These are phyloP conservation scores for Pseudohalonectria lignicola DNA, from an alignment of 2,329 filamentous ascomycete species.

Conservation along the genomic window DNA sequence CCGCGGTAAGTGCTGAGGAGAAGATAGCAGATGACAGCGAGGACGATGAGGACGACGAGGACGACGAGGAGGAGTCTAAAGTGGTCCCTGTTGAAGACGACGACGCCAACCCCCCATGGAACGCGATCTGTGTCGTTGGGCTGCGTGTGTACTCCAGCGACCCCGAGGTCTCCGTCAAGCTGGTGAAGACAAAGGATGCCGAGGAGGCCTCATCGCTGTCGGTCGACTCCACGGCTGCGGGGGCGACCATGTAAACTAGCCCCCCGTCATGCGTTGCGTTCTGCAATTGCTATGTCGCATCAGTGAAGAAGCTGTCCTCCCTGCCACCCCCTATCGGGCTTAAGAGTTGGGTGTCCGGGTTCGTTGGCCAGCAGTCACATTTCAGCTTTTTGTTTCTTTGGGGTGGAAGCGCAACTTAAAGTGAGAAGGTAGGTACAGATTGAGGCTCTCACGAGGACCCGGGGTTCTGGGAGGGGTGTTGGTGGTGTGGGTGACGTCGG, in stretches of 20 bases:
- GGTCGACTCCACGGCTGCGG: constrained; percentile 15
- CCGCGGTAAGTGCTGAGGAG: constrained; percentile 7
- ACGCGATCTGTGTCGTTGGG: constrained; percentile 26
- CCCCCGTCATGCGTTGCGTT: too few species aligned
- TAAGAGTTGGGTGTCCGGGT: too few species aligned
- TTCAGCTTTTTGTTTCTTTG: too few species aligned
- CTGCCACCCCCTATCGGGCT: too few species aligned
- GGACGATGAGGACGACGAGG: constrained; percentile 2
- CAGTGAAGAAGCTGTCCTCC: too few species aligned
- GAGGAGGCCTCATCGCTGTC: constrained; percentile 18
- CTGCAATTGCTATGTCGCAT: too few species aligned
- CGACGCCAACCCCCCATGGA: constrained; percentile 20
- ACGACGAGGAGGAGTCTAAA: constrained; percentile 2
- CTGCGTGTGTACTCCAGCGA: constrained; percentile 26
- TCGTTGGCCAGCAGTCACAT: too few species aligned
- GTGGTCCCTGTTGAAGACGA: neutral
- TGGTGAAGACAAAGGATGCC: constrained; percentile 19
- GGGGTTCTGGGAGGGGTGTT: too few species aligned
- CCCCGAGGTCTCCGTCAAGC: constrained; percentile 18
- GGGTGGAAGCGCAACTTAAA: too few species aligned
- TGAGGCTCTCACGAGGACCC: too few species aligned
- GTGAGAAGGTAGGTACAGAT: too few species aligned
- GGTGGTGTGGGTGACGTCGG: too few species aligned
- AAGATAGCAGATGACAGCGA: constrained; percentile 2
- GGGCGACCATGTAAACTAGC: constrained; percentile 15